These are phyloP conservation scores for Penicillium verhagenii DNA, from an alignment of 495 filamentous ascomycete genomes.

Conservation along the genomic window DNA sequence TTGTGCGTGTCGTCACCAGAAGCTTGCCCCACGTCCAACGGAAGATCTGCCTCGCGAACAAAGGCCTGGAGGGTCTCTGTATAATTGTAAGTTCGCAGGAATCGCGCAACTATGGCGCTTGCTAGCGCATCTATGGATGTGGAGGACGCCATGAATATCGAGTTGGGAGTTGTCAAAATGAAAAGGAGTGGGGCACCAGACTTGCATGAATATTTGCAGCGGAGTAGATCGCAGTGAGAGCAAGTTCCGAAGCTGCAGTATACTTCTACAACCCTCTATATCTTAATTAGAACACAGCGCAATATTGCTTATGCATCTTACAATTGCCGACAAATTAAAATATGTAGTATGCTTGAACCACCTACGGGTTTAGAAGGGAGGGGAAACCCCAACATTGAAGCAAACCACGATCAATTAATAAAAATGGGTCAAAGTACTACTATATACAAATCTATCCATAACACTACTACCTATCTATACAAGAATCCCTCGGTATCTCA, in stretches of 20 bases:
- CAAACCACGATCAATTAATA: too few species aligned
- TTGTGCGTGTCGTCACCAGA: slow-evolving; percentile 45
- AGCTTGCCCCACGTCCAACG: slow-evolving; percentile 37
- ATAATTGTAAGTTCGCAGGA: slow-evolving; percentile 59
- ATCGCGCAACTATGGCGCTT: slow-evolving; percentile 59
- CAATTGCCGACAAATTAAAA: too few species aligned
- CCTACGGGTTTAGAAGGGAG: too few species aligned
- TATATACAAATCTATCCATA: neutral
- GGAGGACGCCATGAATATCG: slow-evolving; percentile 19
- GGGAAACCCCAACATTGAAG: too few species aligned
- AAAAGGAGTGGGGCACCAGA: slow-evolving; percentile 2
- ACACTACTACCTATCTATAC: neutral
- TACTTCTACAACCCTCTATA: neutral
- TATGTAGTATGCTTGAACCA: too few species aligned
- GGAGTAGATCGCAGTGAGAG: neutral
- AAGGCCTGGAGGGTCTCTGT: slow-evolving; percentile 59
- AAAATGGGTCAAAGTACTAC: neutral
- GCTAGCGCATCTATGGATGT: slow-evolving; percentile 26
- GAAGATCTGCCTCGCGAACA: slow-evolving; percentile 59
- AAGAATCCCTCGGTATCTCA: neutral
- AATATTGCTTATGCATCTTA: too few species aligned
- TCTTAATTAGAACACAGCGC: too few species aligned
- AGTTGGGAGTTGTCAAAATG: neutral
- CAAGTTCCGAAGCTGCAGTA: neutral
- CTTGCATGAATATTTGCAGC: neutral